Evolutionary conservation across 225 moss, liverwort and hornwort genomes (phyloP).

Genomic region (Bryum argenteum): DNA sequence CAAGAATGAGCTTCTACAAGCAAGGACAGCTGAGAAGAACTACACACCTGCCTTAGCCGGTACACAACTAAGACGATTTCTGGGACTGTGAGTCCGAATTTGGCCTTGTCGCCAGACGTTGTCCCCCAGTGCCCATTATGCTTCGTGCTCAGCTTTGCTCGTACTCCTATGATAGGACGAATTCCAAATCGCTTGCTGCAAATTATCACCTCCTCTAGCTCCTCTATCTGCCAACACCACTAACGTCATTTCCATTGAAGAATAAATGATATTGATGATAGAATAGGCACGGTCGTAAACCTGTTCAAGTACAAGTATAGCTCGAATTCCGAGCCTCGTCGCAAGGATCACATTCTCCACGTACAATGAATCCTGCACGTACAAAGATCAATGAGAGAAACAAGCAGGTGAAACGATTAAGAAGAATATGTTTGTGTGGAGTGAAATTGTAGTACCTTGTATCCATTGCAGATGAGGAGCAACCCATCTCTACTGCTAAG

Average conservation of each 20-base stretch:
- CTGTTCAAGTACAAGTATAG: slow-evolving; percentile 78
- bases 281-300: slow-evolving; percentile 32
- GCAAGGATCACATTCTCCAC: slow-evolving; percentile 71
- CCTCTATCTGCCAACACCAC: slow-evolving; percentile 59
- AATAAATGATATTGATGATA: too few species aligned
- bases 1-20: background rate
- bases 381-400: slow-evolving; percentile 12
- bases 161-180: slow-evolving; percentile 71
- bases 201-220: slow-evolving; percentile 66
- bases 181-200: slow-evolving; percentile 67
- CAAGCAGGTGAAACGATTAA: slow-evolving; percentile 31
- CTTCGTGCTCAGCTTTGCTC: slow-evolving; percentile 80
- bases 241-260: too few species aligned
- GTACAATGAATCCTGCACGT: slow-evolving; percentile 65
- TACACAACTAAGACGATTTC: slow-evolving; percentile 79
- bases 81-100: slow-evolving; percentile 78
- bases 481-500: slow-evolving; percentile 63
- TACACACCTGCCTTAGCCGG: slow-evolving; percentile 65
- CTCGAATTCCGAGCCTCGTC: slow-evolving; percentile 67
- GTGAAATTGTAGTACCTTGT: slow-evolving; percentile 70
- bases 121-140: slow-evolving; percentile 87
- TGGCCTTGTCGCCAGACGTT: slow-evolving; percentile 78
- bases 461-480: slow-evolving; percentile 92
- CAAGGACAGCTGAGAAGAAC: background rate
- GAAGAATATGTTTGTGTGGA: slow-evolving; percentile 20